Percentiles rank a stretch among this genome's conserved stretches.
phyloP scores from a whole-genome alignment of 1,284 basidiomycete genomes.

The Apiotrichum gracile region DNA sequence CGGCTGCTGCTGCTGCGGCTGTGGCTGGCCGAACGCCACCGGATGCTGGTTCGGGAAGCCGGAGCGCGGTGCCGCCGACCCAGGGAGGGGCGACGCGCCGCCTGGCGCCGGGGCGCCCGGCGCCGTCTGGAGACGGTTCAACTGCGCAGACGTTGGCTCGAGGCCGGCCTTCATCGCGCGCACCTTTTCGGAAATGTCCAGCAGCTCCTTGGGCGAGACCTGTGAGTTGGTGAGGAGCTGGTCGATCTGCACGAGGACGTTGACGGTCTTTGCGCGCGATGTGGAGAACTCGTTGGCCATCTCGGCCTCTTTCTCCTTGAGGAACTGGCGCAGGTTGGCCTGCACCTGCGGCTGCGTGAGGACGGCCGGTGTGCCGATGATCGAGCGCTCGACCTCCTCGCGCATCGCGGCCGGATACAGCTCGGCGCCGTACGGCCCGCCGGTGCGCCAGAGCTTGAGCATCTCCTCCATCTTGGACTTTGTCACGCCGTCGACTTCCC shows the following conservation, averaged over 20 bases:
- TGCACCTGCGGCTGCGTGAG: slow-evolving; percentile 19
- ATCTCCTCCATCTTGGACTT: slow-evolving; percentile 94
- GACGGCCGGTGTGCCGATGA: slow-evolving; percentile 28
- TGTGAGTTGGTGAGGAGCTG: slow-evolving; percentile 30
- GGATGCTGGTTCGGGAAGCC: slow-evolving; percentile 6
- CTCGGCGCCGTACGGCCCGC: slow-evolving; percentile 69
- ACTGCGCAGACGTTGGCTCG: slow-evolving; percentile 33
- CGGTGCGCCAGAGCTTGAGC: slow-evolving; percentile 83
- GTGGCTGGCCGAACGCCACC: slow-evolving; percentile 1
- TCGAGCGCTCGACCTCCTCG: slow-evolving; percentile 34
- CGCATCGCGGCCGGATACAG: slow-evolving; percentile 52
- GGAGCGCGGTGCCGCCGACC: no score
- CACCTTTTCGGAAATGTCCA: slow-evolving; percentile 38
- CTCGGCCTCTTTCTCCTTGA: slow-evolving; percentile 34
- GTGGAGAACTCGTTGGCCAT: slow-evolving; percentile 24
- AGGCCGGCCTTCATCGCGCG: slow-evolving; percentile 36
- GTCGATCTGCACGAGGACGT: slow-evolving; percentile 35
- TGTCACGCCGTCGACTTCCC: slow-evolving; percentile 71
- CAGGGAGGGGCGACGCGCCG: no score
- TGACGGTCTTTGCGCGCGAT: slow-evolving; percentile 26
- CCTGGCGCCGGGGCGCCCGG: no score
- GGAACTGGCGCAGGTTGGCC: slow-evolving; percentile 21
- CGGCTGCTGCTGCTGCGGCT: slow-evolving; percentile 2
- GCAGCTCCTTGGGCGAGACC: slow-evolving; percentile 35
- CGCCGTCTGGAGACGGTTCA: slow-evolving; percentile 1